These are phyloP conservation scores for Teratosphaeria nubilosa DNA, from an alignment of 2,329 filamentous ascomycete genomes.

Conservation along the genomic window DNA sequence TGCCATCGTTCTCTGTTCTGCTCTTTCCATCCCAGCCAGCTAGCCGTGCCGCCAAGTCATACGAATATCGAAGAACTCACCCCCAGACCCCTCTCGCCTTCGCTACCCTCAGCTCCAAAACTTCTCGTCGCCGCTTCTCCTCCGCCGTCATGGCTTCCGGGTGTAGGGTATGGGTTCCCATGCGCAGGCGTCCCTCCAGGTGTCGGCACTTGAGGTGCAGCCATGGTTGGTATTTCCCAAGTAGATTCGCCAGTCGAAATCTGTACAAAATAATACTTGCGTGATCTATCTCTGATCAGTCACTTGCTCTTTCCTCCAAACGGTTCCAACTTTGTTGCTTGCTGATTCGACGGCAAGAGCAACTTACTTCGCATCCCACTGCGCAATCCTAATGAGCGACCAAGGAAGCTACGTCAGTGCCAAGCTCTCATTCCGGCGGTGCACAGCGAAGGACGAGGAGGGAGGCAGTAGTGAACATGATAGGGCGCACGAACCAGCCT, in stretches of 20 bases:
- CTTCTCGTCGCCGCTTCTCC: slow-evolving; percentile 13
- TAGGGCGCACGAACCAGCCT: slow-evolving; percentile 25
- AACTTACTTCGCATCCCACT: slow-evolving; percentile 32
- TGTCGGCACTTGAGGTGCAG: slow-evolving; percentile 29
- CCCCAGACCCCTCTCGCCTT: slow-evolving; percentile 21
- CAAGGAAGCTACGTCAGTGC: slow-evolving; percentile 24
- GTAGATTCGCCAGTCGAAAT: slow-evolving; percentile 32
- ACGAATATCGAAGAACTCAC: slow-evolving; percentile 10
- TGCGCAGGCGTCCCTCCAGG: slow-evolving; percentile 28
- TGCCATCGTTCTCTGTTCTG: background rate
- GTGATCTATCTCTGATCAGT: slow-evolving; percentile 20
- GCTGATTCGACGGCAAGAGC: background rate
- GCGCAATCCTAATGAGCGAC: slow-evolving; percentile 27
- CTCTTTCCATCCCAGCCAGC: background rate
- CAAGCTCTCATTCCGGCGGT: slow-evolving; percentile 12
- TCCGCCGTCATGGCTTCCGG: slow-evolving; percentile 10
- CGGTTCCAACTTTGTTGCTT: background rate
- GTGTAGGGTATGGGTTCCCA: slow-evolving; percentile 25
- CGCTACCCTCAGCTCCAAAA: slow-evolving; percentile 18
- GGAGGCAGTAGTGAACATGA: slow-evolving; percentile 5
- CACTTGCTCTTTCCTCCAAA: background rate
- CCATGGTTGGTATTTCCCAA: slow-evolving; percentile 30
- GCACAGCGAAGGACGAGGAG: background rate
- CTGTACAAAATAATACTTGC: slow-evolving; percentile 34
- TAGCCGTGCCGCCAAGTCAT: background rate